These are phyloP conservation scores for Bolboschoenus planiculmis DNA, from an alignment of 176 grass and related monocot genomes.

Conservation along the genomic window DNA sequence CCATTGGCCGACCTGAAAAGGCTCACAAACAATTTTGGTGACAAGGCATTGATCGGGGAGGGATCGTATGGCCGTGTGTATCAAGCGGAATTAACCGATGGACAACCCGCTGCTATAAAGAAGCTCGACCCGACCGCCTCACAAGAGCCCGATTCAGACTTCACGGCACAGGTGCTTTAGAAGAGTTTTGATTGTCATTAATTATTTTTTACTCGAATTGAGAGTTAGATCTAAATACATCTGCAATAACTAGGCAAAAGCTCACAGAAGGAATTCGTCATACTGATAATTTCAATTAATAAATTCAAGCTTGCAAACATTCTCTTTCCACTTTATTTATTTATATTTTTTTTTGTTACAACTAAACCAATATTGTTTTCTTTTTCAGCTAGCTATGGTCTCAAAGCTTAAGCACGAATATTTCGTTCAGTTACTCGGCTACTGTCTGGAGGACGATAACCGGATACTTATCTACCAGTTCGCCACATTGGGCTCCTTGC, in stretches of 20 bases:
- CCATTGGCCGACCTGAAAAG: conserved; percentile 52
- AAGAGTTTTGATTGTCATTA: background rate
- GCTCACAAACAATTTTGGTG: conserved; percentile 58
- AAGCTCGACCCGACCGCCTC: conserved; percentile 67
- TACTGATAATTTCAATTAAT: background rate
- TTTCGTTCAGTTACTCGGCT: conserved; percentile 53
- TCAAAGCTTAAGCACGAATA: conserved; percentile 84
- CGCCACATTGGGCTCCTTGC: conserved; percentile 61
- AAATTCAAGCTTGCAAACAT: background rate
- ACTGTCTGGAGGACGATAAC: conserved; percentile 59
- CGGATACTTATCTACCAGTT: conserved; percentile 61
- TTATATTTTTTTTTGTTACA: background rate
- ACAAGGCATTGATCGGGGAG: conserved; percentile 66
- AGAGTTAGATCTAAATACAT: background rate
- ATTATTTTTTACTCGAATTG: too few relatives aligned
- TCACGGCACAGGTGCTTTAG: conserved; percentile 52
- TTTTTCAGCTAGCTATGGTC: conserved; percentile 59
- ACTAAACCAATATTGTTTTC: background rate
- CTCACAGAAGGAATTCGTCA: background rate
- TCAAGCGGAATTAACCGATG: conserved; percentile 47
- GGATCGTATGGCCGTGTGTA: conserved; percentile 84
- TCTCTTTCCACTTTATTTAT: background rate
- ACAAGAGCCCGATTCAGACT: conserved; percentile 59
- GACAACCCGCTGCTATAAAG: conserved; percentile 63
- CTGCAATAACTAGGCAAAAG: background rate